phyloP scores from a whole-genome alignment of 768 basidiomycete species.

The Podaxis carcinomalis region DNA sequence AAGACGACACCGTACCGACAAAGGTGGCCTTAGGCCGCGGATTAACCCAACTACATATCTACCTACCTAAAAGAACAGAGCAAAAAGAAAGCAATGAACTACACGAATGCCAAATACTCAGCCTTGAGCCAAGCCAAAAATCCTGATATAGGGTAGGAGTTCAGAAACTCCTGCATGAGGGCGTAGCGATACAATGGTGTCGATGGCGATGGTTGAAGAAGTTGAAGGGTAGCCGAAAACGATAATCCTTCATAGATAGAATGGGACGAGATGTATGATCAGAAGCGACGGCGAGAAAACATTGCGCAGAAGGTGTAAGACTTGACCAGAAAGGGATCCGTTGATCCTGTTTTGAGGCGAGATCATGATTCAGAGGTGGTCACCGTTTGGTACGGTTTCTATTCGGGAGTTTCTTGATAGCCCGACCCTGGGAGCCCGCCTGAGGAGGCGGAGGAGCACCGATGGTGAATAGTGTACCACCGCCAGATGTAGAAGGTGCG shows the following conservation, averaged over 20 bases:
- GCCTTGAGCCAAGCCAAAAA: constrained; percentile 8
- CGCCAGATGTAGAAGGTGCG: constrained; percentile 32
- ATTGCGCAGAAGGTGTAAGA: neutral
- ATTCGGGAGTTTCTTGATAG: constrained; percentile 54
- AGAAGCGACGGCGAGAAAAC: constrained; percentile 3
- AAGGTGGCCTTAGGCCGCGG: constrained; percentile 5
- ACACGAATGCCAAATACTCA: neutral
- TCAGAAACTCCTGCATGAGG: neutral
- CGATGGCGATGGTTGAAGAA: neutral
- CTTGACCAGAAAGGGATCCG: neutral
- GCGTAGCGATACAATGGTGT: constrained; percentile 8
- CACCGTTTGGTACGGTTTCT: constrained; percentile 36
- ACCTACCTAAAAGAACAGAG: constrained; percentile 6
- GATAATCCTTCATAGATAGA: constrained; percentile 8
- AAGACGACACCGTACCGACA: constrained; percentile 8
- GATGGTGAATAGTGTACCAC: constrained; percentile 52
- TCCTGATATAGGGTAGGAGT: neutral
- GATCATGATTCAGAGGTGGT: neutral
- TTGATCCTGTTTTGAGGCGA: neutral
- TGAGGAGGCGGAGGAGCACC: constrained; percentile 47
- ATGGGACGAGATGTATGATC: constrained; percentile 7
- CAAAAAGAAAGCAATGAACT: constrained; percentile 2
- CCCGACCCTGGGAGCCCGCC: constrained; percentile 25
- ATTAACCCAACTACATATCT: constrained; percentile 11
- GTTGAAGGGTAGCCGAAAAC: neutral